Conservation (phyloP, 2,329 filamentous ascomycete genomes). For the Botrytis aclada region DNA sequence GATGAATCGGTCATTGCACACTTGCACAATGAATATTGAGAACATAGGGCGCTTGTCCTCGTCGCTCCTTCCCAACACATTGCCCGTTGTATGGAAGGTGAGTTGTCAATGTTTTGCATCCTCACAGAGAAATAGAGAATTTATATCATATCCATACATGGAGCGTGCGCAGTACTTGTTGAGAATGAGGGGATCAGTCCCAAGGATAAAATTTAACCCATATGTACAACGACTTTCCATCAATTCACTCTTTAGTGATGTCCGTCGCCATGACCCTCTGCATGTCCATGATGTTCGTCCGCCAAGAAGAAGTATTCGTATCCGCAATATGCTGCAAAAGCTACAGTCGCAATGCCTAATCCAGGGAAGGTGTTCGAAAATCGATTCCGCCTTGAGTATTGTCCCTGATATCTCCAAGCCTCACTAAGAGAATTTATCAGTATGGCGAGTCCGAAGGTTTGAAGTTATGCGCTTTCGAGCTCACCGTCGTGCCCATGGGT, state of each 20-base stretch:
- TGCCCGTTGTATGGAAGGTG: not conserved
- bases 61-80: not conserved
- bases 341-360: constrained; percentile 85
- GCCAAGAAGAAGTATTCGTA: constrained; percentile 87
- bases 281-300: constrained; percentile 60
- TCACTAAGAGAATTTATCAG: constrained; percentile 69
- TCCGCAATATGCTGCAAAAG: constrained; percentile 83
- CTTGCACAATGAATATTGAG: not conserved
- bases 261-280: constrained; percentile 49
- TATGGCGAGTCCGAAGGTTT: constrained; percentile 3
- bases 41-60: not conserved
- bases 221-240: constrained; percentile 40
- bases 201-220: constrained; percentile 27
- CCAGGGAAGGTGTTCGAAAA: constrained; percentile 86
- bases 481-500: constrained; percentile 64
- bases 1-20: not conserved
- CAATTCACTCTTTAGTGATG: constrained; percentile 50
- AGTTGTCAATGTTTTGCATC: not conserved
- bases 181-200: not conserved
- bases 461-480: constrained; percentile 36
- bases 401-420: constrained; percentile 89
- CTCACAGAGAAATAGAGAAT: not conserved
- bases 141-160: not conserved
- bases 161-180: not conserved
- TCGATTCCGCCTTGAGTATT: constrained; percentile 83